phyloP scores from a whole-genome alignment of 352 stramenopile species.

The Thalassiosira sp. region DNA sequence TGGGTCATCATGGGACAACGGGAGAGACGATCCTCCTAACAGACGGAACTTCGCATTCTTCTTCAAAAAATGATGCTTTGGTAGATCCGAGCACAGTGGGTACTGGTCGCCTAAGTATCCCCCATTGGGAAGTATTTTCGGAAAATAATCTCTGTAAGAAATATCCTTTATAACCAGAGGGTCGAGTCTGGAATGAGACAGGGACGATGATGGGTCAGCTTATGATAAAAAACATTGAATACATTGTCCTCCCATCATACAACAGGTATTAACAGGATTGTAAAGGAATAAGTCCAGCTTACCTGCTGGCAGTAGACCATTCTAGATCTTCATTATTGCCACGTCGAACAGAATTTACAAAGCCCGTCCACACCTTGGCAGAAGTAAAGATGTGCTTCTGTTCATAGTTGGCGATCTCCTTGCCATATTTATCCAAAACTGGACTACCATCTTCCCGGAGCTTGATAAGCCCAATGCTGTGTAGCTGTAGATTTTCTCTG shows the following conservation, averaged over 20 bases:
- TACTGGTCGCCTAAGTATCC: slow-evolving; percentile 60
- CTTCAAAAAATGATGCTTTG: slow-evolving; percentile 46
- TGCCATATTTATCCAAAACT: slow-evolving; percentile 54
- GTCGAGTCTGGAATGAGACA: slow-evolving; percentile 53
- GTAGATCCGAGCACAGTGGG: slow-evolving; percentile 55
- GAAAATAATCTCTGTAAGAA: not conserved
- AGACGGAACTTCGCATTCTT: slow-evolving; percentile 48
- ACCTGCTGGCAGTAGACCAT: slow-evolving; percentile 21
- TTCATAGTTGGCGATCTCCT: slow-evolving; percentile 52
- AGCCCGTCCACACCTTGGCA: slow-evolving; percentile 68
- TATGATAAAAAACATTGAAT: too few relatives aligned
- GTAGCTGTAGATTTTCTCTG: slow-evolving; percentile 54
- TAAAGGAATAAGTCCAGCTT: too few relatives aligned
- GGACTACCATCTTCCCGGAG: slow-evolving; percentile 50
- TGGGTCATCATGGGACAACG: slow-evolving; percentile 27
- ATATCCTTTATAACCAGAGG: slow-evolving; percentile 11
- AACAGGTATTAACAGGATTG: too few relatives aligned
- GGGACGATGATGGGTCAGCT: too few relatives aligned
- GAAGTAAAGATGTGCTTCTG: slow-evolving; percentile 64
- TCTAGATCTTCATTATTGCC: slow-evolving; percentile 58
- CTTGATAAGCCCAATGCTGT: slow-evolving; percentile 65
- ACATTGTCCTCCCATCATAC: slow-evolving; percentile 19
- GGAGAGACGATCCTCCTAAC: slow-evolving; percentile 30
- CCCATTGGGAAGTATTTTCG: slow-evolving; percentile 14
- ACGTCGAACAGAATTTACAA: slow-evolving; percentile 23